Percentiles rank a stretch among this genome's conserved stretches.
phyloP scores from a whole-genome alignment of 1,284 basidiomycete species.

The Rhodotorula sp. region DNA sequence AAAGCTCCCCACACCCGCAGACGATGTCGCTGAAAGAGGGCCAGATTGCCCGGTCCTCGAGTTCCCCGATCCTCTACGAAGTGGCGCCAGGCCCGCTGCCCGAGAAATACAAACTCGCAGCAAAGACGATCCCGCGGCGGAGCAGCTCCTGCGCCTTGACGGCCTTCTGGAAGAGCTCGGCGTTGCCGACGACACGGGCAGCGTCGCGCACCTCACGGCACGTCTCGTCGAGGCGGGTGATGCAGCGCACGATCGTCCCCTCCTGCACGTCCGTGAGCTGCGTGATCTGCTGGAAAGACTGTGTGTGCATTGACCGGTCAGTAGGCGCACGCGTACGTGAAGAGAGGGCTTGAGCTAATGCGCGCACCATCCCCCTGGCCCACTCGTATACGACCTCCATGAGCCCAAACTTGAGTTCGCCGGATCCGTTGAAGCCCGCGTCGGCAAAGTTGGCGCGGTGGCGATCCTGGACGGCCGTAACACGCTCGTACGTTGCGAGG shows the following conservation, averaged over 20 bases:
- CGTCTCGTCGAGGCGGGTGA: slow-evolving; percentile 94
- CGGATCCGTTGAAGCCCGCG: slow-evolving; percentile 68
- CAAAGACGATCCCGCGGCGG: slow-evolving; percentile 70
- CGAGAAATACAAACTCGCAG: slow-evolving; percentile 39
- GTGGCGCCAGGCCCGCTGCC: neutral
- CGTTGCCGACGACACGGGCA: slow-evolving; percentile 94
- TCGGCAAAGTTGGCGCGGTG: slow-evolving; percentile 69
- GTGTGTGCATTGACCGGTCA: neutral
- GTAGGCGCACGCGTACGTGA: neutral
- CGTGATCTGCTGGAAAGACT: slow-evolving; percentile 96
- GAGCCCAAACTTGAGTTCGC: slow-evolving; percentile 78
- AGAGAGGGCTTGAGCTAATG: neutral
- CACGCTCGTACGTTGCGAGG: slow-evolving; percentile 75
- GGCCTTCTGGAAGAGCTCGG: slow-evolving; percentile 95
- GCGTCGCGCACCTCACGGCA: slow-evolving; percentile 97
- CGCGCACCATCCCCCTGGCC: slow-evolving; percentile 90
- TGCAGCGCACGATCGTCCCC: slow-evolving; percentile 94
- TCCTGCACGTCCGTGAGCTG: slow-evolving; percentile 91
- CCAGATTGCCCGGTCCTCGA: too few relatives aligned
- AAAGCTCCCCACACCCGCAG: too few relatives aligned
- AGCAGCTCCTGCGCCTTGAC: slow-evolving; percentile 91
- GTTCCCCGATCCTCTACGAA: too few relatives aligned
- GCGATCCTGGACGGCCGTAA: slow-evolving; percentile 74
- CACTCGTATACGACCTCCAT: slow-evolving; percentile 97
- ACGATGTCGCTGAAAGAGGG: too few relatives aligned